Percentiles rank a stretch among this genome's conserved stretches.
These are phyloP conservation scores for Climacium dendroides DNA, from an alignment of 225 moss, liverwort and hornwort species.

Conservation along the genomic window DNA sequence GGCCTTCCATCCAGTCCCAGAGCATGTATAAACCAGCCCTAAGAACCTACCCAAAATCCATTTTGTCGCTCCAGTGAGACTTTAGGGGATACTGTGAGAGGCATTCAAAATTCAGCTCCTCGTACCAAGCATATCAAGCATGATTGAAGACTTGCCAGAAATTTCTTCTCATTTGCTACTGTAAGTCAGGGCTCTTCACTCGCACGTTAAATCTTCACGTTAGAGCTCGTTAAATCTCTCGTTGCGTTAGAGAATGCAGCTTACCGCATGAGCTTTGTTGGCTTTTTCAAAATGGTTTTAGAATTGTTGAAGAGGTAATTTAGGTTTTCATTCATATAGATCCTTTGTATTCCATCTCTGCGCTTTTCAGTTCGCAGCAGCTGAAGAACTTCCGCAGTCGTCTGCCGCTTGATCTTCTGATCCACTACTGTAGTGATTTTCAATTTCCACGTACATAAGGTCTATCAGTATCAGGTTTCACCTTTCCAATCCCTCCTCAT, in stretches of 20 bases:
- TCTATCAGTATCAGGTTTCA: constrained; percentile 30
- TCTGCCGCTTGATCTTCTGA: constrained; percentile 47
- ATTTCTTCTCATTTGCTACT: too few relatives aligned
- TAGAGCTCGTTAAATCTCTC: not conserved
- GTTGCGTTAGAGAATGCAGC: not conserved
- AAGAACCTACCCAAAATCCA: too few relatives aligned
- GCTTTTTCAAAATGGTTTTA: not conserved
- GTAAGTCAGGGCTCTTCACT: not conserved
- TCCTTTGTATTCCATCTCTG: not conserved
- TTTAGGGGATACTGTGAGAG: not conserved
- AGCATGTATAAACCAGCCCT: too few relatives aligned
- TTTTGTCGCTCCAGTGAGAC: too few relatives aligned
- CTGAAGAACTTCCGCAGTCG: not conserved
- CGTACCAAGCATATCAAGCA: not conserved
- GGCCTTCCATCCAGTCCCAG: too few relatives aligned
- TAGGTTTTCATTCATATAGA: not conserved
- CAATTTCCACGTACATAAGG: constrained; percentile 25
- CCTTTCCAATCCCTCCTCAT: not conserved
- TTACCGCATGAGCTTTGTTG: not conserved
- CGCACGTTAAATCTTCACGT: not conserved
- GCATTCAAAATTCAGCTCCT: not conserved
- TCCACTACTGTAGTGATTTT: constrained; percentile 41
- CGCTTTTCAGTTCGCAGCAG: not conserved
- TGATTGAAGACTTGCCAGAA: not conserved
- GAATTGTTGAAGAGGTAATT: not conserved